Evolutionary conservation across 139 green algal species (phyloP), one percentile per base, ranked within the genome.

Genomic region (Mychonastes homosphaera): DNA sequence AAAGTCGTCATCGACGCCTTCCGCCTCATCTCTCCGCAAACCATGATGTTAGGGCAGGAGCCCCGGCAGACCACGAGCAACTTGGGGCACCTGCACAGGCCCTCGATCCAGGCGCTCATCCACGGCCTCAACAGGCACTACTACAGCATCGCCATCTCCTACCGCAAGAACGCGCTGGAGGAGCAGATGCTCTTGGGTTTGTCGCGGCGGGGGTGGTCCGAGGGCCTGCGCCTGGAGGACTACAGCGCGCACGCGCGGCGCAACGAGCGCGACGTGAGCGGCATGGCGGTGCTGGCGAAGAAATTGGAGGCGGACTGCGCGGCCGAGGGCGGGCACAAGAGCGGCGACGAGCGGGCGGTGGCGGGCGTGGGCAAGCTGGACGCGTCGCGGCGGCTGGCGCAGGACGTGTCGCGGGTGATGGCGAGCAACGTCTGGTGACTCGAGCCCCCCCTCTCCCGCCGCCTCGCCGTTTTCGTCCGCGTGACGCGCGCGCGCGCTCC

Each of bases 31-130:
- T 93, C 82, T 62, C 86, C 87, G 18, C 90, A 99, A 79, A 98
- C 89, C 27, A 95, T 99, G 88, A 98, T 98, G 92, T 76, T 99
- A 51, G 90, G 90, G 1, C 92, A 98, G 74, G 92, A 98, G 71
- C 92, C 92, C 16, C 75, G 91, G 6, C 92, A 99, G 73, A 99
- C 93, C 15, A 99, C 92, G 24, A 91, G 75, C 39, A 99, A 99
- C 72, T 59, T 99, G 36, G 92, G 92, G 0, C 91, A 97, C 54
- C 82, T 99, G 2, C 89, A 99, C 74, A 98, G 97, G 75, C 92
- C 92, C 0, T 94, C 83, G 58, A 99, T 99, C 59, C 87, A 95
- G 73, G 86, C 91, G 7, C 79, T 98, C 32, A 98, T 98, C 74
- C 91, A 98, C 60, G 91, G 91, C 41, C 80, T 98, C 16, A 98